Evolutionary conservation across 2,329 filamentous ascomycete species (phyloP).

Genomic region (Fusarium burgessii): DNA sequence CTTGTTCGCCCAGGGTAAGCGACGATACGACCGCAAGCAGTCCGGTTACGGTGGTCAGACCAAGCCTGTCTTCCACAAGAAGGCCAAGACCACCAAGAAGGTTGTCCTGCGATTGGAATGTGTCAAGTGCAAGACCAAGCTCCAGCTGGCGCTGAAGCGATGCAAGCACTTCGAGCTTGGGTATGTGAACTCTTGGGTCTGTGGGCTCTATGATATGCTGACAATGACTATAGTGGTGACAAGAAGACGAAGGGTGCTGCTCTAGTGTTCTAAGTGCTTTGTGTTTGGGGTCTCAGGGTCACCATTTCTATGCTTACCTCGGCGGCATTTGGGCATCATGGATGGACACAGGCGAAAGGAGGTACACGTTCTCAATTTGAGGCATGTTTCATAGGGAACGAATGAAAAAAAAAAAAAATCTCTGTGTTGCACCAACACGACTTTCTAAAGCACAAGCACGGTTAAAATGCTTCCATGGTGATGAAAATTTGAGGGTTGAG

Average conservation of each 20-base stretch:
- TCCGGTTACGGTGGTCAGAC: slow-evolving; percentile 99
- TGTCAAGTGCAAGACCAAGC: slow-evolving; percentile 97
- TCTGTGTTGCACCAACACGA: slow-evolving; percentile 45
- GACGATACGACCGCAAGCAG: slow-evolving; percentile 99
- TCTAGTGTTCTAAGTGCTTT: slow-evolving; percentile 93
- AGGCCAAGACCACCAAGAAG: slow-evolving; percentile 99
- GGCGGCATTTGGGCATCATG: slow-evolving; percentile 61
- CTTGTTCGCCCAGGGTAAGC: slow-evolving; percentile 98
- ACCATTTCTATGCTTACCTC: slow-evolving; percentile 59
- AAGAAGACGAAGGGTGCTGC: slow-evolving; percentile 99
- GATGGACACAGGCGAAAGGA: slow-evolving; percentile 64
- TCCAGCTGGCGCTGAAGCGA: slow-evolving; percentile 97
- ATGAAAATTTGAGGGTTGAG: slow-evolving; percentile 8
- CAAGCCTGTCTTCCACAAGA: slow-evolving; percentile 99
- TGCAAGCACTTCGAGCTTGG: slow-evolving; percentile 99
- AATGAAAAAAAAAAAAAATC: slow-evolving; percentile 52
- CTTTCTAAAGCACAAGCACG: slow-evolving; percentile 18
- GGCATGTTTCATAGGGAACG: slow-evolving; percentile 60
- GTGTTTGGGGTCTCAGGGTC: slow-evolving; percentile 53
- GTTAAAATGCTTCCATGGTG: slow-evolving; percentile 13
- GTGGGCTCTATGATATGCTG: slow-evolving; percentile 50
- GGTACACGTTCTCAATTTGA: slow-evolving; percentile 59
- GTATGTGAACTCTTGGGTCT: slow-evolving; percentile 67
- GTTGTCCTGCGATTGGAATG: slow-evolving; percentile 98
- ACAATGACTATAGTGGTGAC: slow-evolving; percentile 82